Evolutionary conservation across 2,329 filamentous ascomycete species (phyloP), one percentile per base, ranked within the genome.

Genomic region (Rutstroemia sp.): DNA sequence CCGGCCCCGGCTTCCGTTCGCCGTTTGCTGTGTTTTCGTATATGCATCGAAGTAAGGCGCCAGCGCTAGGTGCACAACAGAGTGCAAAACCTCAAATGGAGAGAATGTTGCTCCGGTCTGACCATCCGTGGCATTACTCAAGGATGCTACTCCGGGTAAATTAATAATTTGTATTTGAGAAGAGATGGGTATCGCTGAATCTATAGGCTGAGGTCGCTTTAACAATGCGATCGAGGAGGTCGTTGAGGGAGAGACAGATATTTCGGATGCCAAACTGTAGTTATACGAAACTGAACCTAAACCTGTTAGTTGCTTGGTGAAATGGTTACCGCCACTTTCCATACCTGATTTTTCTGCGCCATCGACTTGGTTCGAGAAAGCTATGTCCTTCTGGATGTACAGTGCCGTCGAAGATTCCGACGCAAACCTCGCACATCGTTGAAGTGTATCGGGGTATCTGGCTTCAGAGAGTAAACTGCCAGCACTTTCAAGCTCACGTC

Each of bases 11-110:
- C 78, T 76, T 16, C 84, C 83, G 68, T 81, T 82, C 57, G 75
- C 75, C 51, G 81, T 74, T 68, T 90, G 87, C 66, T 90, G 86
- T 61, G 80, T 87, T 74, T 91, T 92, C 57, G 92, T 95, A 71
- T 91, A 95, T 65, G 92, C 92, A 76, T 99, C 92, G 70, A 99
- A 99, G 73, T 96, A 97, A 40, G 95, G 94, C 66, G 89, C 90
- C 69, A 99, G 78, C 63, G 89, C 91, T 70, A 91, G 87, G 73
- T 96, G 92, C 63, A 99, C 83, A 66, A 96, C 82, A 57, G 92
- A 90, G 74, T 96, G 91, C 60, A 99, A 78, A 65, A 92, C 87
- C 73, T 97, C 92, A 73, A 91, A 96, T 3, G 92, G 91, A 47
- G 92, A 95, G 56, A 86, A 77, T 25, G 85, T 78, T 56, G 85